A percentile compares a stretch with the other conserved stretches of the same genome.
Conservation (phyloP, 768 basidiomycete species). For the Candolleomyces efflorescens region DNA sequence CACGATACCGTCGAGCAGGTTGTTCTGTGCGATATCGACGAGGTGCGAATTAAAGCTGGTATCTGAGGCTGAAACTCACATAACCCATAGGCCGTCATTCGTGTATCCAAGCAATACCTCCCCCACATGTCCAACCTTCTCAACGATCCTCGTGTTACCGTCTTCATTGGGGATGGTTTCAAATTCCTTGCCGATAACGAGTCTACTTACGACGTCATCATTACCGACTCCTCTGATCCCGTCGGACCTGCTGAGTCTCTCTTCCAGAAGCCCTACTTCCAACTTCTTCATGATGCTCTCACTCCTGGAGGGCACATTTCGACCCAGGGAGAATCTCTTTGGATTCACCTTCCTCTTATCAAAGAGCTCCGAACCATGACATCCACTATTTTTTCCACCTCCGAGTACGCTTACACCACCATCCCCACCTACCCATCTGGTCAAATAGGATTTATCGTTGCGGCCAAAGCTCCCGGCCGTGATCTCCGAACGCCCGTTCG, state of each 20-base stretch:
- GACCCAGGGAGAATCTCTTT: conserved; percentile 93
- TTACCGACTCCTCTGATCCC: conserved; percentile 98
- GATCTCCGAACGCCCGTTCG: conserved; percentile 73
- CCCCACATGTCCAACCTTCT: conserved; percentile 92
- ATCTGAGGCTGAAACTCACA: not conserved
- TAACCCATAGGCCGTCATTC: conserved; percentile 74
- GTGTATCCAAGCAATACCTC: conserved; percentile 89
- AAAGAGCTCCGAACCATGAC: conserved; percentile 66
- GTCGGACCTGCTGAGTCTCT: conserved; percentile 92
- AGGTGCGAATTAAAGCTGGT: conserved; percentile 42
- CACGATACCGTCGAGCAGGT: conserved; percentile 88
- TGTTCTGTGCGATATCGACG: conserved; percentile 96
- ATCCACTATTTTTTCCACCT: conserved; percentile 67
- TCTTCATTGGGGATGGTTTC: conserved; percentile 93
- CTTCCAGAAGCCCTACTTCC: conserved; percentile 97
- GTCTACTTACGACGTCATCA: conserved; percentile 91
- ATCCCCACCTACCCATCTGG: conserved; percentile 99
- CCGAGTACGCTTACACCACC: conserved; percentile 92
- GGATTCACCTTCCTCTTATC: conserved; percentile 92
- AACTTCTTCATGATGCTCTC: conserved; percentile 87
- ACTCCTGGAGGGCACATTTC: conserved; percentile 88
- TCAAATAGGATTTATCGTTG: conserved; percentile 92
- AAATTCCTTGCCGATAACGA: conserved; percentile 90
- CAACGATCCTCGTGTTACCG: conserved; percentile 72
- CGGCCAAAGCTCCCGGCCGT: conserved; percentile 69